Evolutionary conservation across 2,329 filamentous ascomycete genomes (phyloP).

Genomic region (Acrocalymma vagum): DNA sequence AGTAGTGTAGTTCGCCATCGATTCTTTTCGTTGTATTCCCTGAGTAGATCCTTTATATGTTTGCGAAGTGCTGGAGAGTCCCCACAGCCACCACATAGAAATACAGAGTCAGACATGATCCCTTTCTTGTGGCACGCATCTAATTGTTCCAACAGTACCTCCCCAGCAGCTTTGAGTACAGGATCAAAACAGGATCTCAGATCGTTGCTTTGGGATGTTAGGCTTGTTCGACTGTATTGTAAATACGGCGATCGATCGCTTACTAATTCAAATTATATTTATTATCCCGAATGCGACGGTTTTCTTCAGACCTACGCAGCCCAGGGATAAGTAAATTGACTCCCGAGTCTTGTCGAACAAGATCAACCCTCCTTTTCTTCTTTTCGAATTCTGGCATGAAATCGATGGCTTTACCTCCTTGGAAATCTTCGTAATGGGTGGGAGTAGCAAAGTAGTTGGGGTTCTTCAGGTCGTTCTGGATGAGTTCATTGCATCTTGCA

Average conservation of each 20-base stretch:
- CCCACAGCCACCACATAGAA: constrained; percentile 21
- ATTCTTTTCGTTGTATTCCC: not conserved
- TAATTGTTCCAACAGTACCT: constrained; percentile 14
- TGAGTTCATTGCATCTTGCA: no score
- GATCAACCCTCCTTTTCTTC: constrained; percentile 10
- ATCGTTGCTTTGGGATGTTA: constrained; percentile 8
- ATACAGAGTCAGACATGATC: constrained; percentile 11
- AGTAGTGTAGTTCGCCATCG: no score
- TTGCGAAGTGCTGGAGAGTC: constrained; percentile 17
- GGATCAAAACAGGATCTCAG: constrained; percentile 12
- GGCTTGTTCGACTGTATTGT: not conserved
- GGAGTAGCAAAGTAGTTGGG: no score
- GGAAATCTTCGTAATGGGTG: constrained; percentile 15
- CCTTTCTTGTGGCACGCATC: constrained; percentile 1
- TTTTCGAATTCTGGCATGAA: constrained; percentile 21
- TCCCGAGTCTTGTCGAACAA: constrained; percentile 7
- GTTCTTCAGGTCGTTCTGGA: no score
- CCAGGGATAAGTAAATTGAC: constrained; percentile 6
- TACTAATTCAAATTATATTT: constrained; percentile 14
- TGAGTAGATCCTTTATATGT: constrained; percentile 1
- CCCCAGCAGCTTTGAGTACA: constrained; percentile 8
- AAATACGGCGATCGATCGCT: not conserved
- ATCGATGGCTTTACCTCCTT: no score
- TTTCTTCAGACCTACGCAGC: constrained; percentile 3
- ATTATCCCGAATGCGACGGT: constrained; percentile 2